Evolutionary conservation across 1,284 basidiomycete species (phyloP), one percentile per base, ranked within the genome.

Genomic region (Ustilago vetiveriae): DNA sequence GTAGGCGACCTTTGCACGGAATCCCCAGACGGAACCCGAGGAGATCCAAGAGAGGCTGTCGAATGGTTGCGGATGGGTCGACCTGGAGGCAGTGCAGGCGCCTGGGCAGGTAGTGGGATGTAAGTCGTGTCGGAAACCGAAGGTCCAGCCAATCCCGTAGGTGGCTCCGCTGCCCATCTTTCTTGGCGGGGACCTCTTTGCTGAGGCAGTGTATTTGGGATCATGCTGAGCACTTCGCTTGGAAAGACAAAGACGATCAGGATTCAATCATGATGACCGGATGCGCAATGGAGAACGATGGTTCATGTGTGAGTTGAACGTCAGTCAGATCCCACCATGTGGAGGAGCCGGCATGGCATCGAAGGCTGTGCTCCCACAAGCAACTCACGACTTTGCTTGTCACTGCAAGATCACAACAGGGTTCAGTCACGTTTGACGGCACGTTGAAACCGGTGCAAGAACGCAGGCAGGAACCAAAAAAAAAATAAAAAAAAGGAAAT

Each of bases 21-120:
- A 2, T 27, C 30, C 22, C 45, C 11, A 3, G 35, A 30, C 16
- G 33, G 6, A 6, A 35, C 13, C 2, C 2, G 7, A 10, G 49
- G 26, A 9, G 47, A 11, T 27, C n/a, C 33, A 21, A 38, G 47
- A 9, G 27, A 39, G 29, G 39, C 21, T 30, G 49, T 23, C 19
- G 44, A 14, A 3, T 36, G 17, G 17, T n/a, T n/a, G 22, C n/a
- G 24, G 7, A 35, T 11, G 17, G 47, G 33, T 17, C 38, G 59
- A 19, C 41, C n/a, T 4, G 52, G 52, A 22, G 59, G 52, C 47
- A 55, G 43, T 29, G 47, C 35, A 8, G 59, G 59, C 17, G 59
- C 59, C 37, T 30, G 40, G 33, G 42, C 4, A 32, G 59, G 52
- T 19, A 55, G 26, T 9, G 52, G 43, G 16, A 55, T 27, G 39